A percentile compares a stretch with the other conserved stretches of the same genome.
phyloP scores from a whole-genome alignment of 805 yeast species.

The Yueomyces sp. region DNA sequence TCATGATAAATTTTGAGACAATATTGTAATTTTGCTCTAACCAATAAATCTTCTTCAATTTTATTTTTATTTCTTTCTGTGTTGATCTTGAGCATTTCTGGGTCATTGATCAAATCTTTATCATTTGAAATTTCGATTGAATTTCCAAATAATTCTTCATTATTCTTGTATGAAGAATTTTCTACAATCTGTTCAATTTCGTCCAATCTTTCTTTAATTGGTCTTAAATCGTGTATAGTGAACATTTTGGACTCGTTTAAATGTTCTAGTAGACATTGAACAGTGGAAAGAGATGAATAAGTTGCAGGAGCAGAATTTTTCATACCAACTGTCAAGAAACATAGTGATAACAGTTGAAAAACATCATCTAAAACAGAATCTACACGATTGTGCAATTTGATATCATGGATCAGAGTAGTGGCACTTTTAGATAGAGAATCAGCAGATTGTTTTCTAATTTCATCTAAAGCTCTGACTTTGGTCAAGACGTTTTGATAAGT shows the following conservation, averaged over 20 bases:
- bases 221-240: conserved; percentile 71
- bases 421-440: conserved; percentile 9
- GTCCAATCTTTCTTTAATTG: conserved; percentile 57
- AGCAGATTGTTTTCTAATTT: conserved; percentile 30
- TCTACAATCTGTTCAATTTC: conserved; percentile 57
- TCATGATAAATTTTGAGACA: conserved; percentile 45
- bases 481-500: conserved; percentile 46
- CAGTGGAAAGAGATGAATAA: conserved; percentile 78
- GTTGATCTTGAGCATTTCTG: conserved; percentile 9
- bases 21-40: conserved; percentile 51
- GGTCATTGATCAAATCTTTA: conserved; percentile 8
- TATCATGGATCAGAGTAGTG: conserved; percentile 16
- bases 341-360: conserved; percentile 73
- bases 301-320: conserved; percentile 89
- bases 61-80: conserved; percentile 27
- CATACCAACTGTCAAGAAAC: conserved; percentile 85
- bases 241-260: conserved; percentile 68
- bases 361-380: conserved; percentile 77
- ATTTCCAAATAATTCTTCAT: not conserved
- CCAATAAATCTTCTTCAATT: conserved; percentile 45
- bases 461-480: conserved; percentile 38
- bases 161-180: conserved; percentile 19
- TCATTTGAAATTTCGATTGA: conserved; percentile 1
- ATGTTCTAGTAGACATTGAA: conserved; percentile 72
- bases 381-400: conserved; percentile 31